A percentile compares a stretch with the other conserved stretches of the same genome.
These are phyloP conservation scores for Pelargonium fulgidum DNA, from an alignment of 441 rosid genomes.

Conservation along the genomic window DNA sequence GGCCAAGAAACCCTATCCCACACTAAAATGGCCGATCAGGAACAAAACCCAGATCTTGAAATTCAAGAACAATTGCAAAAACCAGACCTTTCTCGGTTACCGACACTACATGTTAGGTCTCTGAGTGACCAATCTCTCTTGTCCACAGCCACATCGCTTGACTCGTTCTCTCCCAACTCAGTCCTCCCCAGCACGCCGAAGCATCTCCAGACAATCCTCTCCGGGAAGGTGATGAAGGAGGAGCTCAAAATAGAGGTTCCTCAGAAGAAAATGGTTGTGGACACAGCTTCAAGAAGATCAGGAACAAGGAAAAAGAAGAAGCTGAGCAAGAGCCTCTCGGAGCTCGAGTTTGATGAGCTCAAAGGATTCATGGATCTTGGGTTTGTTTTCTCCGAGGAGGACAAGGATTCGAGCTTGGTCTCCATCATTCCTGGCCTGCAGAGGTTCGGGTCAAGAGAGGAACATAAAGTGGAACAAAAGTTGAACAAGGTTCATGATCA, in stretches of 20 bases:
- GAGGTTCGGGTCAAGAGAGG: slow-evolving; percentile 29
- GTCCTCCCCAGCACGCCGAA: slow-evolving; percentile 22
- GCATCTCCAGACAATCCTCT: slow-evolving; percentile 42
- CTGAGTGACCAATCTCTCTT: slow-evolving; percentile 38
- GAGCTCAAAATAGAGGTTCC: neutral
- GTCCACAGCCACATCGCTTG: slow-evolving; percentile 11
- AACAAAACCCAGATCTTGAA: slow-evolving; percentile 17
- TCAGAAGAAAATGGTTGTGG: slow-evolving; percentile 1
- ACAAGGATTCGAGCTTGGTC: slow-evolving; percentile 40
- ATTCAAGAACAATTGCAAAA: slow-evolving; percentile 16
- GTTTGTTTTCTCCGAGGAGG: slow-evolving; percentile 57
- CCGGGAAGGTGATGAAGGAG: slow-evolving; percentile 30
- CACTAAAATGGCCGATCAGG: neutral
- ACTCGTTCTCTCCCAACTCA: slow-evolving; percentile 35
- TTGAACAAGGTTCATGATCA: slow-evolving; percentile 6
- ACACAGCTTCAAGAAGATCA: slow-evolving; percentile 3
- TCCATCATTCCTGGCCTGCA: slow-evolving; percentile 54
- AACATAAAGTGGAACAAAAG: neutral
- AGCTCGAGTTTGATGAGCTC: slow-evolving; percentile 50
- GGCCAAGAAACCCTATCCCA: slow-evolving; percentile 19
- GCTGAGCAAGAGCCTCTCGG: slow-evolving; percentile 48
- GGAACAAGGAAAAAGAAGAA: slow-evolving; percentile 12
- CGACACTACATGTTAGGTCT: slow-evolving; percentile 32
- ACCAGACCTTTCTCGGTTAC: slow-evolving; percentile 15
- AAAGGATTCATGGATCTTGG: slow-evolving; percentile 68